Evolutionary conservation across 31 red algal genomes (phyloP).

Genomic region (Asparagopsis taxiformis): DNA sequence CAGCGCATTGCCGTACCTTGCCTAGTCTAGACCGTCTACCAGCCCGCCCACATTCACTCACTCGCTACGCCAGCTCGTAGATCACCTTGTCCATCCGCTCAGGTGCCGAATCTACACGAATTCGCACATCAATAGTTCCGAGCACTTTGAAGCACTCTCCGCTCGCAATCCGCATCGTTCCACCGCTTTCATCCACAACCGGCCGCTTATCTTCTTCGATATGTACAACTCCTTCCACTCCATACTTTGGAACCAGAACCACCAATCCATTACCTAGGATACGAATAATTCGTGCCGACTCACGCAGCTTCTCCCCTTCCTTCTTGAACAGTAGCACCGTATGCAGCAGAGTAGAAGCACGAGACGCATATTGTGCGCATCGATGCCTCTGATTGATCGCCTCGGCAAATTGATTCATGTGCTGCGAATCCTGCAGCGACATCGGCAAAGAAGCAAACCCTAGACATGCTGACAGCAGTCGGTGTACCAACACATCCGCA

Average conservation of each 20-base stretch:
- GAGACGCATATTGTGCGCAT: slow-evolving; percentile 83
- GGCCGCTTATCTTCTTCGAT: slow-evolving; percentile 57
- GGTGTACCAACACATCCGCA: slow-evolving; percentile 97
- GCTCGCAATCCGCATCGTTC: slow-evolving; percentile 38
- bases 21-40: no score
- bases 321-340: slow-evolving; percentile 73
- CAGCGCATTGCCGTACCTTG: no score
- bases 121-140: slow-evolving; percentile 59
- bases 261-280: slow-evolving; percentile 88
- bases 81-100: slow-evolving; percentile 77
- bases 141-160: slow-evolving; percentile 54
- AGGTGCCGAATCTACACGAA: slow-evolving; percentile 66
- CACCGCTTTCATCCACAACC: slow-evolving; percentile 41
- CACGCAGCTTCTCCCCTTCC: slow-evolving; percentile 54
- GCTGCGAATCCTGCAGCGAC: slow-evolving; percentile 54
- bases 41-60: neutral
- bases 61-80: slow-evolving; percentile 49
- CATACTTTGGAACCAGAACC: slow-evolving; percentile 87
- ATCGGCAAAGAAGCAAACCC: slow-evolving; percentile 74
- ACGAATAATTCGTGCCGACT: slow-evolving; percentile 81
- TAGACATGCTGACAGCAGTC: slow-evolving; percentile 82
- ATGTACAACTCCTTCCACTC: slow-evolving; percentile 88
- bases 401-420: slow-evolving; percentile 83
- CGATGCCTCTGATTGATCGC: slow-evolving; percentile 93
- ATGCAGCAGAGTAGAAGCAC: slow-evolving; percentile 79